phyloP scores from a whole-genome alignment of 257 asterid genomes.

The Asclepias syriaca region DNA sequence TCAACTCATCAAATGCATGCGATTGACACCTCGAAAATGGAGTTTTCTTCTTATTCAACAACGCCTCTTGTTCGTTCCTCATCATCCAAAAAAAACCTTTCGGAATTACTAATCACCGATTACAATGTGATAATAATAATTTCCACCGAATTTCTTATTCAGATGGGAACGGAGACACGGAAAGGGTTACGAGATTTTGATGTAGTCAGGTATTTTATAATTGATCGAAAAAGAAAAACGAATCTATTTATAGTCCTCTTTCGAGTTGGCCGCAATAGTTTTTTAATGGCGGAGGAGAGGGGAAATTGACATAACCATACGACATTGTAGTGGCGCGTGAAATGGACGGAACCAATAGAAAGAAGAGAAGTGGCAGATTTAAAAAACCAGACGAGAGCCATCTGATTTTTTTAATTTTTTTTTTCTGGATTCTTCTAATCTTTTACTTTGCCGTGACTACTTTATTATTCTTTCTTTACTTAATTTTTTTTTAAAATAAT shows the following conservation, averaged over 20 bases:
- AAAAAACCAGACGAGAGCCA: background rate
- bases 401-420: background rate
- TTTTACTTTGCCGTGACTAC: background rate
- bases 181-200: too few relatives aligned
- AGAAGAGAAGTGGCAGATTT: conserved; percentile 16
- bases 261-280: conserved; percentile 3
- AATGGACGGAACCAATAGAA: conserved; percentile 14
- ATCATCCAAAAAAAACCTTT: conserved; percentile 12
- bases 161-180: background rate
- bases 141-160: background rate
- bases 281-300: background rate
- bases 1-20: conserved; percentile 69
- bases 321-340: conserved; percentile 8
- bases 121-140: background rate
- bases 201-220: background rate
- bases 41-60: conserved; percentile 21
- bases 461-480: too few relatives aligned
- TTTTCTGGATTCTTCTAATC: background rate
- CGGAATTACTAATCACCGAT: too few relatives aligned
- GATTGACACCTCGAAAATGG: conserved; percentile 44
- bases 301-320: background rate
- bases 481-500: too few relatives aligned
- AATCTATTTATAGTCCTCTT: background rate
- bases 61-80: conserved; percentile 38
- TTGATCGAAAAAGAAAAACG: background rate